A percentile compares a stretch with the other conserved stretches of the same genome.
Conservation (phyloP, 176 grass and related monocot species). For the Carex myosuroides region DNA sequence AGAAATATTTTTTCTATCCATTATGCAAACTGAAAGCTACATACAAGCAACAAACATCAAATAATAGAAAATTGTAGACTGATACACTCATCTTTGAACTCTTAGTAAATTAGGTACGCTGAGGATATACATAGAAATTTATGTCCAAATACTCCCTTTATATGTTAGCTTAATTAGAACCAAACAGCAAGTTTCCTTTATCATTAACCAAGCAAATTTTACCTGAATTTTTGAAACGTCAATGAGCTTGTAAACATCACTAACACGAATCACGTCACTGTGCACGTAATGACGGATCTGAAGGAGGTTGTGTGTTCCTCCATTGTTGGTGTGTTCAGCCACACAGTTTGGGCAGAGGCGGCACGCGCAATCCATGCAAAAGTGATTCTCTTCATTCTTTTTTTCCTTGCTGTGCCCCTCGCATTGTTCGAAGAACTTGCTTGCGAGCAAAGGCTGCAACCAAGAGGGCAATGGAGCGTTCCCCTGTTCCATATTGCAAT, state of each 20-base stretch:
- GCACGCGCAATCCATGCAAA: conserved; percentile 7
- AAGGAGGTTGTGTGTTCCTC: not conserved
- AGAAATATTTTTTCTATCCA: not conserved
- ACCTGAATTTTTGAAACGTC: conserved; percentile 16
- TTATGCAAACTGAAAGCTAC: not conserved
- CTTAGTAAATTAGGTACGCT: not conserved
- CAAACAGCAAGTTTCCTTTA: not conserved
- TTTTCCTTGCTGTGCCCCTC: not conserved
- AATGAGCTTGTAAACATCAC: not conserved
- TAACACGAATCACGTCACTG: conserved; percentile 9
- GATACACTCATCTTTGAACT: not conserved
- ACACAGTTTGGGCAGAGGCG: conserved; percentile 4
- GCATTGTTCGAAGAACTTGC: conserved; percentile 14
- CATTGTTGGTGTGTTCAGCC: not conserved
- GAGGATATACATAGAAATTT: not conserved
- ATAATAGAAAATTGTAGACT: not conserved
- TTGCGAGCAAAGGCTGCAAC: conserved; percentile 8
- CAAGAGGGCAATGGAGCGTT: not conserved
- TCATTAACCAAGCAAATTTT: not conserved
- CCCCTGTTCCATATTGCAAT: not conserved
- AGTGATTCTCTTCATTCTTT: not conserved
- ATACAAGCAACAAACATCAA: not conserved
- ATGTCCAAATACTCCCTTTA: not conserved
- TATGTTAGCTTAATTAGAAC: not conserved
- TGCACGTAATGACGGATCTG: conserved; percentile 24